Evolutionary conservation across 2,329 filamentous ascomycete species (phyloP).

Genomic region (Cladosporium sp.): DNA sequence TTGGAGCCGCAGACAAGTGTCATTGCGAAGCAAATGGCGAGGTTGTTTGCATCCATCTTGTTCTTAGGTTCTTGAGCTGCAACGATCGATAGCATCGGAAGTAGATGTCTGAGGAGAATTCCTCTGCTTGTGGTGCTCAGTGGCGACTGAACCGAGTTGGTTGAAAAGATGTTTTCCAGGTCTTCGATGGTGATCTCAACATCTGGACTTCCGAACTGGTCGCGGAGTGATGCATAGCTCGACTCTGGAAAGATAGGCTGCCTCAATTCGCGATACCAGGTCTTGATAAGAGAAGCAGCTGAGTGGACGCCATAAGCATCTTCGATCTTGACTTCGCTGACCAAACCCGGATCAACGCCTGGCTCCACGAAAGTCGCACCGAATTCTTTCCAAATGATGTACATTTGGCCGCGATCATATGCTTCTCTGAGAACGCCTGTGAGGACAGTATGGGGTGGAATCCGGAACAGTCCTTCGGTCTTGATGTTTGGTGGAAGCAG

Average conservation of each 20-base stretch:
- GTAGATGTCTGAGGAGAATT: conserved; percentile 47
- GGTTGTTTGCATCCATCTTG: conserved; percentile 52
- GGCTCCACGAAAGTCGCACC: conserved; percentile 32
- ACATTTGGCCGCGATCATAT: conserved; percentile 52
- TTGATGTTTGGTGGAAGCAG: conserved; percentile 45
- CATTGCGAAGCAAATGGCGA: conserved; percentile 53
- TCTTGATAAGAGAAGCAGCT: conserved; percentile 51
- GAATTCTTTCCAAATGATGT: conserved; percentile 50
- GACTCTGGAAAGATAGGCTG: conserved; percentile 49
- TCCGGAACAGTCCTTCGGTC: conserved; percentile 51
- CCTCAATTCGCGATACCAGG: conserved; percentile 52
- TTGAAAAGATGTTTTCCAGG: conserved; percentile 44
- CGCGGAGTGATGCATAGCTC: conserved; percentile 45
- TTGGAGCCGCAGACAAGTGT: conserved; percentile 50
- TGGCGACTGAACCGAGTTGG: conserved; percentile 43
- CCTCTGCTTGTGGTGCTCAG: conserved; percentile 43
- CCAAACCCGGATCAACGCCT: conserved; percentile 32
- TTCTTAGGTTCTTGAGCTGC: conserved; percentile 45
- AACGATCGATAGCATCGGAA: conserved; percentile 49
- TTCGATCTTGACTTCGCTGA: conserved; percentile 43
- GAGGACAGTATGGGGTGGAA: conserved; percentile 48
- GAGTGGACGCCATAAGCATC: conserved; percentile 52
- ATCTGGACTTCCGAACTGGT: conserved; percentile 39
- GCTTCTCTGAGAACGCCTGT: conserved; percentile 50
- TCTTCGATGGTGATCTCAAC: conserved; percentile 37